Evolutionary conservation across 2,329 filamentous ascomycete genomes (phyloP).

Genomic region (Fusarium nygamai): DNA sequence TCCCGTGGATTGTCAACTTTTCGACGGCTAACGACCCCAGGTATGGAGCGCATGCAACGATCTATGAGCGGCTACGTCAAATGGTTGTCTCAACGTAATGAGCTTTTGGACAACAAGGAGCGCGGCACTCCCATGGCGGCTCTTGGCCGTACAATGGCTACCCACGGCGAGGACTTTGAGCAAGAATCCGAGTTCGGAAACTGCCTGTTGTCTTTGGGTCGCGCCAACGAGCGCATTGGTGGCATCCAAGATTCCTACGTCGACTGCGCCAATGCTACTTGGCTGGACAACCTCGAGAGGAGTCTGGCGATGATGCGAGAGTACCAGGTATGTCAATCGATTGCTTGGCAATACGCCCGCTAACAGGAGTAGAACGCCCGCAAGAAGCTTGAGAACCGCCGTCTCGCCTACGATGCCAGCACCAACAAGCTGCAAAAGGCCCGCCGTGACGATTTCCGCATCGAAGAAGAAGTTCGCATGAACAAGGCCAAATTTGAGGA

Average conservation of each 20-base stretch:
- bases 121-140: slow-evolving; percentile 83
- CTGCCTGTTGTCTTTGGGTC: slow-evolving; percentile 81
- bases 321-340: slow-evolving; percentile 76
- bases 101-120: slow-evolving; percentile 83
- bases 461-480: slow-evolving; percentile 90
- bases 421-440: slow-evolving; percentile 91
- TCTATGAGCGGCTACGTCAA: slow-evolving; percentile 90
- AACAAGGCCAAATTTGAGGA: slow-evolving; percentile 98
- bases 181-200: slow-evolving; percentile 90
- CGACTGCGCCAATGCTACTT: slow-evolving; percentile 78
- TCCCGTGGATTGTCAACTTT: background rate
- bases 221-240: slow-evolving; percentile 87
- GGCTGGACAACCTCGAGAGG: slow-evolving; percentile 91
- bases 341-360: background rate
- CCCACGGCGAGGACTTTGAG: slow-evolving; percentile 93
- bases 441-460: slow-evolving; percentile 91
- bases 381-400: slow-evolving; percentile 92
- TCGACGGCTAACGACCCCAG: slow-evolving; percentile 56
- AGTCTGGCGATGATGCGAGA: slow-evolving; percentile 96
- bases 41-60: slow-evolving; percentile 88
- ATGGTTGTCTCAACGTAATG: slow-evolving; percentile 84
- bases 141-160: slow-evolving; percentile 85
- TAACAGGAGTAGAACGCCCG: slow-evolving; percentile 69
- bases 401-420: slow-evolving; percentile 90
- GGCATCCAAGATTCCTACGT: slow-evolving; percentile 87